Conservation (phyloP, 2,329 filamentous ascomycete species). For the Lasiodiplodia theobromae region DNA sequence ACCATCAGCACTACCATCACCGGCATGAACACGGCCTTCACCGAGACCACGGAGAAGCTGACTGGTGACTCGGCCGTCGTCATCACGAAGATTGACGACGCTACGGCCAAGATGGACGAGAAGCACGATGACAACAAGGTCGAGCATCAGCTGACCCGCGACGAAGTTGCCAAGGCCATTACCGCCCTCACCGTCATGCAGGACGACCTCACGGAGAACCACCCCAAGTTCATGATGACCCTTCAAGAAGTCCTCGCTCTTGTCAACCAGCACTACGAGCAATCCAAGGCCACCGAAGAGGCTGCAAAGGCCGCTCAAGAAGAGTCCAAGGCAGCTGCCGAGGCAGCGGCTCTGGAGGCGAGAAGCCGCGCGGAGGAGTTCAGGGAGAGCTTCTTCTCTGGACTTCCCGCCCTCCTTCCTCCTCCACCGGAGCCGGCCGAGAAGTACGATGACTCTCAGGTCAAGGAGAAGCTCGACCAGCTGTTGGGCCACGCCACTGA, state of each 20-base stretch:
- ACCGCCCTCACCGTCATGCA: slow-evolving; percentile 78
- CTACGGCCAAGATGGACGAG: slow-evolving; percentile 77
- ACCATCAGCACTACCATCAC: slow-evolving; percentile 73
- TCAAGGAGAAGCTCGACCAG: slow-evolving; percentile 64
- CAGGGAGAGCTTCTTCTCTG: slow-evolving; percentile 48
- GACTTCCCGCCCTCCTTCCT: slow-evolving; percentile 55
- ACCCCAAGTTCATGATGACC: slow-evolving; percentile 86
- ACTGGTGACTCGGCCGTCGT: slow-evolving; percentile 87
- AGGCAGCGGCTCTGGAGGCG: slow-evolving; percentile 53
- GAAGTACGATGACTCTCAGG: slow-evolving; percentile 62
- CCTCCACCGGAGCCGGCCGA: slow-evolving; percentile 48
- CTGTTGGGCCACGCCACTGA: slow-evolving; percentile 69
- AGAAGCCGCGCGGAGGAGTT: slow-evolving; percentile 53
- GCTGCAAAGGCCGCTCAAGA: slow-evolving; percentile 47
- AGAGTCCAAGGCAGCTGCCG: slow-evolving; percentile 40
- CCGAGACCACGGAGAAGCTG: slow-evolving; percentile 85
- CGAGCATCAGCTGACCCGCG: slow-evolving; percentile 83
- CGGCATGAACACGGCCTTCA: slow-evolving; percentile 66
- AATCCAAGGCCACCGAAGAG: slow-evolving; percentile 69
- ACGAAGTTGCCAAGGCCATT: slow-evolving; percentile 78
- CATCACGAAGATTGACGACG: slow-evolving; percentile 81
- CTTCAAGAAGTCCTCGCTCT: slow-evolving; percentile 85
- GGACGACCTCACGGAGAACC: slow-evolving; percentile 78
- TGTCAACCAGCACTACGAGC: slow-evolving; percentile 86
- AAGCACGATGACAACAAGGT: slow-evolving; percentile 74